These are phyloP conservation scores for Bretziella fagacearum DNA, from an alignment of 2,329 filamentous ascomycete genomes.

Conservation along the genomic window DNA sequence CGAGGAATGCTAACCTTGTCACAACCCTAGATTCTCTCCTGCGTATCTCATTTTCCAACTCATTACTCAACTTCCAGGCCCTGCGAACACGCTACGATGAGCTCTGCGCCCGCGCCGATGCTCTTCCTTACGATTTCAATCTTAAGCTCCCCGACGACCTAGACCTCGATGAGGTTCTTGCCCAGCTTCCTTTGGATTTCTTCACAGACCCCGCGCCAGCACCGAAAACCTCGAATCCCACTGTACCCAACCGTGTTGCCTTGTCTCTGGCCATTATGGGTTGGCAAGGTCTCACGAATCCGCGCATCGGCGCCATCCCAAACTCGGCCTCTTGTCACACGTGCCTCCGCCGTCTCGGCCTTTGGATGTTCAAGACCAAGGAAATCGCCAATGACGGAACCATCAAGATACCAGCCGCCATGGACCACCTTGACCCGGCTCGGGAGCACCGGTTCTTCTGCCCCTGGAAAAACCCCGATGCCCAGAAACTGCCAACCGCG, in stretches of 20 bases:
- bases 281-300: conserved; percentile 50
- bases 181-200: conserved; percentile 36
- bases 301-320: conserved; percentile 41
- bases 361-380: conserved; percentile 86
- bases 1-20: not conserved
- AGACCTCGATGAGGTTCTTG: conserved; percentile 32
- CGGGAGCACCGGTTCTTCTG: conserved; percentile 70
- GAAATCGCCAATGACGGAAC: conserved; percentile 38
- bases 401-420: conserved; percentile 40
- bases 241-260: conserved; percentile 36
- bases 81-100: conserved; percentile 51
- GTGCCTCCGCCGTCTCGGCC: conserved; percentile 71
- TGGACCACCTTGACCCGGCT: conserved; percentile 50
- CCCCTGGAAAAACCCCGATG: conserved; percentile 52
- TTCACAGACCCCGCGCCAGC: conserved; percentile 29
- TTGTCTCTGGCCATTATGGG: conserved; percentile 55
- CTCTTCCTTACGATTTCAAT: conserved; percentile 45
- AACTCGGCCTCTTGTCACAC: conserved; percentile 67
- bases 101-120: conserved; percentile 34
- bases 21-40: conserved; percentile 35
- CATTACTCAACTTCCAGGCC: conserved; percentile 37
- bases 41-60: conserved; percentile 45
- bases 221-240: conserved; percentile 20
- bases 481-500: conserved; percentile 33
- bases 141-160: conserved; percentile 37